phyloP scores from a whole-genome alignment of 768 basidiomycete species.

The Xerocomellus chrysenteron region DNA sequence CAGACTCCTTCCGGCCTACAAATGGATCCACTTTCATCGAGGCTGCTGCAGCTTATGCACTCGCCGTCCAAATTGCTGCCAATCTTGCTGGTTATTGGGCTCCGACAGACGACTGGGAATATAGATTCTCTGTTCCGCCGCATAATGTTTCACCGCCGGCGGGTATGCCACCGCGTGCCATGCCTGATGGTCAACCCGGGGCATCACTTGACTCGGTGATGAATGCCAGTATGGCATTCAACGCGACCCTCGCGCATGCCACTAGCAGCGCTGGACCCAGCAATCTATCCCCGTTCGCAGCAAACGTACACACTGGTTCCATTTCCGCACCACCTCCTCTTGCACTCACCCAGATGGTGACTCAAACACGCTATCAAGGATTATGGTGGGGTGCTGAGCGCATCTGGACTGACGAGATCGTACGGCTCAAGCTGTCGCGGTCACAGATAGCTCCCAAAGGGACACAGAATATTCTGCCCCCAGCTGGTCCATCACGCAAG shows the following conservation, averaged over 20 bases:
- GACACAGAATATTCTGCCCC: conserved; percentile 54
- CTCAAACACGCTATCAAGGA: conserved; percentile 69
- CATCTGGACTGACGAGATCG: conserved; percentile 84
- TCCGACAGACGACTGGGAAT: conserved; percentile 72
- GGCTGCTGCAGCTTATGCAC: conserved; percentile 61
- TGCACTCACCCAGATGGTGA: conserved; percentile 32
- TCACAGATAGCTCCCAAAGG: conserved; percentile 67
- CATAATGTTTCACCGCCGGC: conserved; percentile 11
- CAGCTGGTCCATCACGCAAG: conserved; percentile 52
- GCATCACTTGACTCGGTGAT: conserved; percentile 45
- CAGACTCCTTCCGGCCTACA: conserved; percentile 53
- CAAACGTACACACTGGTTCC: neutral
- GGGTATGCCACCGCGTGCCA: neutral
- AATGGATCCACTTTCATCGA: conserved; percentile 39
- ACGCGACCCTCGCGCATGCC: conserved; percentile 30
- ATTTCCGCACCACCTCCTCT: conserved; percentile 17
- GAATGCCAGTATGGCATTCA: conserved; percentile 45
- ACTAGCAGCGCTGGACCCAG: conserved; percentile 4
- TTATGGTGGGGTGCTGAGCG: conserved; percentile 90
- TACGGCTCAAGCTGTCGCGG: conserved; percentile 72
- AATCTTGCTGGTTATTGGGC: conserved; percentile 65
- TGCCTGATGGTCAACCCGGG: conserved; percentile 9
- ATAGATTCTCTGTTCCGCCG: conserved; percentile 46
- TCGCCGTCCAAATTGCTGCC: conserved; percentile 72
- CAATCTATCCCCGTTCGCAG: neutral